Evolutionary conservation across 257 asterid genomes (phyloP), one percentile per base, ranked within the genome.

Genomic region (Nicotiana noctiflora): DNA sequence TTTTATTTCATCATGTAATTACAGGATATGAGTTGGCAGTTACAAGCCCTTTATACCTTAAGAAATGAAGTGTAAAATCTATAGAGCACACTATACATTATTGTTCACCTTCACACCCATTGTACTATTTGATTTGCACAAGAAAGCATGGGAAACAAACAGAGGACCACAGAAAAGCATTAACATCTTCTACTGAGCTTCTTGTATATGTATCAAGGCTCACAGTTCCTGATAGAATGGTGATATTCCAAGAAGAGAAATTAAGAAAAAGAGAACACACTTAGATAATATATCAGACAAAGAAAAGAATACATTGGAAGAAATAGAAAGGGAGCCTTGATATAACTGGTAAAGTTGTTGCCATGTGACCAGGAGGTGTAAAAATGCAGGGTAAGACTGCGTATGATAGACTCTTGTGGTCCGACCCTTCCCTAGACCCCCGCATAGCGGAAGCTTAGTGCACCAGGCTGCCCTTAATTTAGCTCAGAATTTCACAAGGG

Each of bases 401-500:
- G 3, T 29, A 29, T 1, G 32, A 29, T 29, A 29, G 32, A 29
- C 32, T 3, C 32, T 29, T 29, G 32, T 29, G 2, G 2, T 29
- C 32, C 4, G 32, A 4, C 4, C 32, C 32, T 29, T 29, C 32
- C 32, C 32, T 2, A 4, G 2, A 2, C 32, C 32, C 32, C 4
- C 32, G 32, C 32, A 29, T 3, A 29, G 32, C 32, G 32, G 32
- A 2, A 29, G 32, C 4, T 29, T 29, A 29, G 32, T 29, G 4
- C 32, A 29, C 32, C 4, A 29, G 32, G 32, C 32, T 29, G 32
- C 32, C 32, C 32, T 29, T 29, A 83, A 66, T 70, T 13, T 85
- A 91, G 92, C 94, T 89, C 90, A 76, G 92, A 85, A 66, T 85
- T 84, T 83, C 83, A 85, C 84, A 87, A 80, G 86, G 86, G 87